Base-by-base conservation (phyloP, 108 stramenopile species). In the Chaetoceros tenuissimus region DNA sequence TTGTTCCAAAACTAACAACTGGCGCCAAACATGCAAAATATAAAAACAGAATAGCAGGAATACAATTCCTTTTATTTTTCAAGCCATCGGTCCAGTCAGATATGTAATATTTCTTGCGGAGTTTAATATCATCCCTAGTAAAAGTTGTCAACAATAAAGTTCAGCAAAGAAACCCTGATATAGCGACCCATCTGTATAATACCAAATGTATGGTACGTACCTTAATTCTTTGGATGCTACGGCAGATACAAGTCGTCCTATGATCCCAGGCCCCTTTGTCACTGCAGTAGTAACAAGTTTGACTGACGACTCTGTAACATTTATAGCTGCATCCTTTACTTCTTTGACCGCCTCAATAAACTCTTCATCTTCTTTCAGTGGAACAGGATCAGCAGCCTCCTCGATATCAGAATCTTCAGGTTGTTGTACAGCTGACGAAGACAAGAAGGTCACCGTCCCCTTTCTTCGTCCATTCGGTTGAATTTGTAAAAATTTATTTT, bases 21-120 rank as follows among this genome's bases (percentile, higher is more conserved):
- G 97, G 97, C 20, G 94, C 70, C 17, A 98, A 68, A 52, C 92
- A 96, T 20, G 97, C 94, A 64, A 97, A 96, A 69, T 94, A 98
- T 0, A 98, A 79, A 69, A 98, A 98, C 22, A 96, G 53, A 18
- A 87, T 74, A 27, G 89, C 89, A 29, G 89, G 89, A 59, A 92
- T 68, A 19, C 78, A 78, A 48, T 82, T 75, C 45, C 77, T 73
- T 56, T 80, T 68, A 48, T 81, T 79, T 53, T 72, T 72, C 59
- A 81, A 74, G 34, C 72, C 85, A 72, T 87, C 85, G 1, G 73
- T 76, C 85, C 85, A 87, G 61, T 87, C 85, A 5, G 85, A 83
- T 10, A 74, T 48, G 56, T 87, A 87, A 47, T 43, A 53, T 31
- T 70, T 60, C 21, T 53, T 53, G 53, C 89, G 55, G 31, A 72